phyloP scores from a whole-genome alignment of 441 rosid genomes.

The Rhodomyrtus psidioides region DNA sequence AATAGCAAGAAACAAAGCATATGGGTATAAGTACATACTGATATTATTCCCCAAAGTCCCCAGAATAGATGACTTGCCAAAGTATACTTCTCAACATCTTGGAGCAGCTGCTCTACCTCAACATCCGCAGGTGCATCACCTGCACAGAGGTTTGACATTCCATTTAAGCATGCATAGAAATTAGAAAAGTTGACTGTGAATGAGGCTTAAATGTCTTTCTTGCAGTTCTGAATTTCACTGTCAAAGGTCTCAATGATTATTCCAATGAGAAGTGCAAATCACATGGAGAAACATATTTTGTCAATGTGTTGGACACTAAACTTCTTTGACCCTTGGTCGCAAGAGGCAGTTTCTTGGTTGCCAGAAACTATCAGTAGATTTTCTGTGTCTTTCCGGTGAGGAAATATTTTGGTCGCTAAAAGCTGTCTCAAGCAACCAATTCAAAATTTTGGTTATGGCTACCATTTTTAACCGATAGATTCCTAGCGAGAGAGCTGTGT shows the following conservation, averaged over 20 bases:
- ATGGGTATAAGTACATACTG: conserved; percentile 26
- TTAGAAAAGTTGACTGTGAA: background rate
- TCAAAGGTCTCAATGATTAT: background rate
- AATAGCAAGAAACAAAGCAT: background rate
- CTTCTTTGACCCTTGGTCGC: background rate
- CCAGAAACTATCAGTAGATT: background rate
- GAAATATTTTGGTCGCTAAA: background rate
- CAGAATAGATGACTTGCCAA: conserved; percentile 62
- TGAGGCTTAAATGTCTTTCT: background rate
- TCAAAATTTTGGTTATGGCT: background rate
- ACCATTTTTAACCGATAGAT: background rate
- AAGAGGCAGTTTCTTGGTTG: background rate
- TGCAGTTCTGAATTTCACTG: background rate
- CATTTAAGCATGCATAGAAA: background rate
- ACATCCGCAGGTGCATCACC: conserved; percentile 26
- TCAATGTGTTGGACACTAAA: background rate
- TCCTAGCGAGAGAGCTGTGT: background rate
- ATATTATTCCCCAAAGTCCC: conserved; percentile 79
- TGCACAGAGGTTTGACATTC: conserved; percentile 7
- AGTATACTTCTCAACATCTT: conserved; percentile 54
- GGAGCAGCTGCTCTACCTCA: conserved; percentile 34
- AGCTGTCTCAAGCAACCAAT: background rate
- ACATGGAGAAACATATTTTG: background rate
- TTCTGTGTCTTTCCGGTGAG: background rate
- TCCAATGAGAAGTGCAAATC: background rate